Percentiles rank a stretch among this genome's conserved stretches.
Conservation (phyloP, 768 basidiomycete genomes). For the Trametes cinnabarina region DNA sequence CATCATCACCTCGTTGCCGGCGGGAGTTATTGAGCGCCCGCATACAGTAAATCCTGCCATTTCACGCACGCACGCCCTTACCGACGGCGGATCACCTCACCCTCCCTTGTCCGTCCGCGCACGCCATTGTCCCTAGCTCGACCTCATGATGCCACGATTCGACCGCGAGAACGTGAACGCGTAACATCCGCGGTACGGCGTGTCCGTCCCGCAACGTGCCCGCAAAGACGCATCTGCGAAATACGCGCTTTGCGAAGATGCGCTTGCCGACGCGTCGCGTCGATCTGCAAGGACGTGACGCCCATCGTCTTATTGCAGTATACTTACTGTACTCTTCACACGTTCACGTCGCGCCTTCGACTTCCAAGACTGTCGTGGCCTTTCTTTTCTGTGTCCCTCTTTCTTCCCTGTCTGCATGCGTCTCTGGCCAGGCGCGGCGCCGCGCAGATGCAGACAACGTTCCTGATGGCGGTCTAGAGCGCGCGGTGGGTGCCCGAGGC, state of each 20-base stretch:
- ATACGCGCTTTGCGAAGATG: too few species aligned
- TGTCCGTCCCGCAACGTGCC: too few species aligned
- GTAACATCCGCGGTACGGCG: too few species aligned
- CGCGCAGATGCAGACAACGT: not conserved
- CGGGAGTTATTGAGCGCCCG: too few species aligned
- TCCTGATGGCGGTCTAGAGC: not conserved
- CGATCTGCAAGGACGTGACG: too few species aligned
- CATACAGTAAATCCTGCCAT: too few species aligned
- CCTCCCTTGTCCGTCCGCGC: not conserved
- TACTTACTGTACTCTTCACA: not conserved
- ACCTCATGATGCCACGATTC: too few species aligned
- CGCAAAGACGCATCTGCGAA: too few species aligned
- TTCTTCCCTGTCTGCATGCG: not conserved
- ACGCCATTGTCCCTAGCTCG: not conserved
- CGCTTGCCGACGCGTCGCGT: too few species aligned
- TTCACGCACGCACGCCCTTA: not conserved
- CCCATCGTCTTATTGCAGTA: too few species aligned
- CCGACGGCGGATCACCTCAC: not conserved
- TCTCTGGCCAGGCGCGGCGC: not conserved
- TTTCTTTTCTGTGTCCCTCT: not conserved
- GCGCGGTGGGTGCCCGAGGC: not conserved
- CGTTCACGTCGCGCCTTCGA: not conserved
- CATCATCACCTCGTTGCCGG: too few species aligned
- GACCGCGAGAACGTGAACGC: too few species aligned
- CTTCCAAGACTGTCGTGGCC: not conserved